Percentiles rank a stretch among this genome's conserved stretches.
Conservation (phyloP, 495 filamentous ascomycete genomes). For the Tuber calosporum region DNA sequence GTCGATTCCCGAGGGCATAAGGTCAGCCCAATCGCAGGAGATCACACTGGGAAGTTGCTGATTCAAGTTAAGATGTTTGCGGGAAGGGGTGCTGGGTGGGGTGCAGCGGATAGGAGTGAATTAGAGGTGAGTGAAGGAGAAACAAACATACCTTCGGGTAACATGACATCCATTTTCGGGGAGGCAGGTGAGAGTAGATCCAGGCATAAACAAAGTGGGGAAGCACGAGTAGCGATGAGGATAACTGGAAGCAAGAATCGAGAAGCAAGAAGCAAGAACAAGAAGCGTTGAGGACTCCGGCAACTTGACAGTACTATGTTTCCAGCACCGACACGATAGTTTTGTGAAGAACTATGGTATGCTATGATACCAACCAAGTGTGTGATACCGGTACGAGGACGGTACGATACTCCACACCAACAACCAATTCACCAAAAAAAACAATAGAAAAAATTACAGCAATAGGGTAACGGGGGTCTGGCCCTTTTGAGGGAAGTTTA, state of each 20-base stretch:
- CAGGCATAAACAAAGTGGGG: background rate
- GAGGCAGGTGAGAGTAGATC: background rate
- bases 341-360: background rate
- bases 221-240: background rate
- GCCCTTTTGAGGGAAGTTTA: background rate
- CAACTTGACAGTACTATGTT: background rate
- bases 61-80: background rate
- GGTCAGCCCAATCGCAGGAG: background rate
- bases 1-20: background rate
- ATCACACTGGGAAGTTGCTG: background rate
- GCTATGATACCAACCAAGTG: no score
- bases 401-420: no score
- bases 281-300: background rate
- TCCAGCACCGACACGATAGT: background rate
- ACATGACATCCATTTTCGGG: background rate
- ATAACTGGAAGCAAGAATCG: background rate
- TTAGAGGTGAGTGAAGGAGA: background rate
- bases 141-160: background rate
- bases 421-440: background rate
- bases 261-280: background rate
- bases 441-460: background rate
- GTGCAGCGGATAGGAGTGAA: background rate
- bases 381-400: background rate
- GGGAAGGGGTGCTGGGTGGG: background rate
- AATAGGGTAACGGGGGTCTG: background rate